phyloP scores from a whole-genome alignment of 1,139 yeast species.

The Geotrichum citri-aurantii region DNA sequence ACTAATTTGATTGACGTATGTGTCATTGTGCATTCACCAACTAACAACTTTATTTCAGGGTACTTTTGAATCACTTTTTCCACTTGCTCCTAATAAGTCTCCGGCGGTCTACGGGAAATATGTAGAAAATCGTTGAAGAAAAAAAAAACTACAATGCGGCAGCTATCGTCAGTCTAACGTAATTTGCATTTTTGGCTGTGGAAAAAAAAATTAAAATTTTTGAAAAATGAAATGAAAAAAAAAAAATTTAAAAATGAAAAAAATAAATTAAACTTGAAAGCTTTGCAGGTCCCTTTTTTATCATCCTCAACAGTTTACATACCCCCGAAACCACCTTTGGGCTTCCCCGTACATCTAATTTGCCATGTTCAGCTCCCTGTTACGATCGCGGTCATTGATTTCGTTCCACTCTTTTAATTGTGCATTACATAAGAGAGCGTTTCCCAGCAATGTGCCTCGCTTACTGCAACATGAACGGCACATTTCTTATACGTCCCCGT shows the following conservation, averaged over 20 bases:
- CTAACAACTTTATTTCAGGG: no score
- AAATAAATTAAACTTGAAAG: not conserved
- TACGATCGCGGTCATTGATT: not conserved
- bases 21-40: no score
- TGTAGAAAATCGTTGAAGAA: not conserved
- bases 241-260: not conserved
- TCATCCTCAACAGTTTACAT: not conserved
- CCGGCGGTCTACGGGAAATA: not conserved
- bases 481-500: slow-evolving; percentile 9
- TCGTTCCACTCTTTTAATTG: not conserved
- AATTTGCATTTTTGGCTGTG: not conserved
- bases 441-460: not conserved
- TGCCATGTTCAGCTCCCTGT: not conserved
- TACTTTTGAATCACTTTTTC: no score
- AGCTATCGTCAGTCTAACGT: not conserved
- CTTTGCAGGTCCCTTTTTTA: not conserved
- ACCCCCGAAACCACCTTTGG: not conserved
- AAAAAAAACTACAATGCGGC: not conserved
- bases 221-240: not conserved
- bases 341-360: not conserved
- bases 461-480: not conserved
- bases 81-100: no score
- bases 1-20: no score
- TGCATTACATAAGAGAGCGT: not conserved
- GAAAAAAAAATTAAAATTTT: no score